Evolutionary conservation across 768 basidiomycete species (phyloP).

Genomic region (Russula ochroleuca): DNA sequence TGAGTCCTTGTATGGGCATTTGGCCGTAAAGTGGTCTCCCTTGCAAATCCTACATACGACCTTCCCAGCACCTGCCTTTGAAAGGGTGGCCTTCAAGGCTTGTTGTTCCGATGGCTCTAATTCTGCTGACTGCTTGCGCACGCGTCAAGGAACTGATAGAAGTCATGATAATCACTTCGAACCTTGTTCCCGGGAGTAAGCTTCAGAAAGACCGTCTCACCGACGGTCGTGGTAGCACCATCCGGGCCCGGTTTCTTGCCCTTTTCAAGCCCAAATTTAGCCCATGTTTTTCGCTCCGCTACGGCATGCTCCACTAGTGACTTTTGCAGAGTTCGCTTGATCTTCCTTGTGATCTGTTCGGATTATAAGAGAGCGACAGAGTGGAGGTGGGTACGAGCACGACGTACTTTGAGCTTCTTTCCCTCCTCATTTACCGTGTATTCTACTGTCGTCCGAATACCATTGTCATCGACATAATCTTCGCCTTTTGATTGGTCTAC

Average conservation of each 20-base stretch:
- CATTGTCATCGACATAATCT: slow-evolving; percentile 80
- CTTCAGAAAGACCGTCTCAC: slow-evolving; percentile 63
- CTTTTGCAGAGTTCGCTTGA: slow-evolving; percentile 82
- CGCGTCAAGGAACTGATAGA: neutral
- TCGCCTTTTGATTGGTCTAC: slow-evolving; percentile 53
- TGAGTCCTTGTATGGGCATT: slow-evolving; percentile 97
- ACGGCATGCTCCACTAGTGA: slow-evolving; percentile 91
- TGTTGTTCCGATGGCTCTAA: slow-evolving; percentile 63
- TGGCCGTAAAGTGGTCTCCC: slow-evolving; percentile 95
- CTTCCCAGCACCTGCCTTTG: slow-evolving; percentile 76
- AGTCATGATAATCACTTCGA: neutral
- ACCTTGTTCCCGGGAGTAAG: slow-evolving; percentile 33
- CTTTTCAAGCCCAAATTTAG: slow-evolving; percentile 90
- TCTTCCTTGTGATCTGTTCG: slow-evolving; percentile 74
- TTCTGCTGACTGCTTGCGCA: slow-evolving; percentile 49
- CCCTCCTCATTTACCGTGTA: slow-evolving; percentile 75
- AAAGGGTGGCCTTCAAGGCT: slow-evolving; percentile 58
- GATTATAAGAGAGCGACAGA: neutral
- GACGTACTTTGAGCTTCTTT: slow-evolving; percentile 83
- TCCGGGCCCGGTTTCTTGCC: slow-evolving; percentile 87
- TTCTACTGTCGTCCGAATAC: slow-evolving; percentile 34
- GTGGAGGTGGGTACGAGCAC: neutral
- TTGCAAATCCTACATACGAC: slow-evolving; percentile 92
- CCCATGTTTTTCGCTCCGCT: slow-evolving; percentile 89
- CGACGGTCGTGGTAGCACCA: slow-evolving; percentile 90